Conservation (phyloP, 352 stramenopile species). For the Globisporangium canariense region DNA sequence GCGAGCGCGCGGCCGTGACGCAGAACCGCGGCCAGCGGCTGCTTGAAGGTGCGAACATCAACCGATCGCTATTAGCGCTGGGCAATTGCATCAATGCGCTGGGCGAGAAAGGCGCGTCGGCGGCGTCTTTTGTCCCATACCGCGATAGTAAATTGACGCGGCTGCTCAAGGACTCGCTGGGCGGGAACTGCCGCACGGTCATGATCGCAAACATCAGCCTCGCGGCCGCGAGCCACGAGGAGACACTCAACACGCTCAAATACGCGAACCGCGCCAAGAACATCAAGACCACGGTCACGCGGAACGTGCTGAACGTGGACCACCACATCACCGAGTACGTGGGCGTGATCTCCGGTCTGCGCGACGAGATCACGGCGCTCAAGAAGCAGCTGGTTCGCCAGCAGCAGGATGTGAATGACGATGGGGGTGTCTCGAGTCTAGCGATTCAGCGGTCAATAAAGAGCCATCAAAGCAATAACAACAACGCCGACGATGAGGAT, state of each 20-base stretch:
- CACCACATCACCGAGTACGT: constrained; percentile 88
- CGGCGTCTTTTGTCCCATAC: constrained; percentile 82
- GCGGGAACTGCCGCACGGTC: constrained; percentile 91
- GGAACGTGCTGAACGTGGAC: constrained; percentile 87
- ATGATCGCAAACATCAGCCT: constrained; percentile 92
- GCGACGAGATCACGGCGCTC: constrained; percentile 82
- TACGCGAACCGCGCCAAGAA: constrained; percentile 92
- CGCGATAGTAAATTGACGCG: constrained; percentile 87
- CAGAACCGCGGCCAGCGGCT: constrained; percentile 85
- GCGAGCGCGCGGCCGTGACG: constrained; percentile 87
- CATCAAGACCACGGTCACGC: constrained; percentile 89
- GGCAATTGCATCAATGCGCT: constrained; percentile 94
- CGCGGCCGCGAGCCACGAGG: constrained; percentile 78
- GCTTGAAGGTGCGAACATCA: constrained; percentile 92
- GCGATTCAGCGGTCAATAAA: background rate
- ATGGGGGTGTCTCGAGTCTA: background rate
- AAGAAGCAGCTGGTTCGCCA: constrained; percentile 53
- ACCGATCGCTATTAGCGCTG: constrained; percentile 86
- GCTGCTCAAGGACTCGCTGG: constrained; percentile 88
- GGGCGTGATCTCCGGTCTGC: constrained; percentile 78
- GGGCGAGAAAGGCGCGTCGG: constrained; percentile 57
- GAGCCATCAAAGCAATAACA: constrained; percentile 9
- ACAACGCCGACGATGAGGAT: constrained; percentile 20
- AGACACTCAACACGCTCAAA: constrained; percentile 93
- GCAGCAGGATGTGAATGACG: constrained; percentile 14